Percentiles rank a stretch among this genome's conserved stretches.
These are phyloP conservation scores for Osmanthus fragrans DNA, from an alignment of 257 asterid genomes.

Conservation along the genomic window DNA sequence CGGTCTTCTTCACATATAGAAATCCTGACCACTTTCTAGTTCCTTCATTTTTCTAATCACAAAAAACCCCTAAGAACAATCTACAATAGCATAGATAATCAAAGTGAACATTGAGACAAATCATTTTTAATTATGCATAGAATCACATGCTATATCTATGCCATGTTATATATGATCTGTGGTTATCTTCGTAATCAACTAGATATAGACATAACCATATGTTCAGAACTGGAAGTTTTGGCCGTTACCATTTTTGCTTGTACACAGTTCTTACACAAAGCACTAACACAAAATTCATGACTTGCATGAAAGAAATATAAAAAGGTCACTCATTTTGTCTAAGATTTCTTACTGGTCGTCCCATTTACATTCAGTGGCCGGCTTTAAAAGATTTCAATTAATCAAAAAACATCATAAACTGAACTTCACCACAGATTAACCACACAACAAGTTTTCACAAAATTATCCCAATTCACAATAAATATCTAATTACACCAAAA, in stretches of 20 bases:
- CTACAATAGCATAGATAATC: neutral
- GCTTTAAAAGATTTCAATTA: neutral
- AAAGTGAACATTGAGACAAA: neutral
- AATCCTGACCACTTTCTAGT: neutral
- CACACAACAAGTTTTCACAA: neutral
- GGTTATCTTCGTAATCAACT: neutral
- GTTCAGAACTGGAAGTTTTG: neutral
- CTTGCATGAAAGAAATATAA: too few species aligned
- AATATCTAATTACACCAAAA: neutral
- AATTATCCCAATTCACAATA: conserved; percentile 9
- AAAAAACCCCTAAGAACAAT: neutral
- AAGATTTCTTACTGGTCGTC: neutral
- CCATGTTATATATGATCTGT: neutral
- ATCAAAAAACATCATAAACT: neutral
- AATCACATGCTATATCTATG: neutral
- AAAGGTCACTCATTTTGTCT: neutral
- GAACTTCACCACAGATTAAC: neutral
- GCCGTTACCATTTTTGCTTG: neutral
- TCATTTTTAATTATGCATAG: neutral
- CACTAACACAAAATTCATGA: neutral
- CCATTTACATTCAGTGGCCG: neutral
- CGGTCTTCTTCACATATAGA: neutral
- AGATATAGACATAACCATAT: neutral
- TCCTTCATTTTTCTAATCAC: neutral
- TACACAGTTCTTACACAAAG: neutral